Evolutionary conservation across 2,329 filamentous ascomycete genomes (phyloP).

Genomic region (Cladosporium phlei): DNA sequence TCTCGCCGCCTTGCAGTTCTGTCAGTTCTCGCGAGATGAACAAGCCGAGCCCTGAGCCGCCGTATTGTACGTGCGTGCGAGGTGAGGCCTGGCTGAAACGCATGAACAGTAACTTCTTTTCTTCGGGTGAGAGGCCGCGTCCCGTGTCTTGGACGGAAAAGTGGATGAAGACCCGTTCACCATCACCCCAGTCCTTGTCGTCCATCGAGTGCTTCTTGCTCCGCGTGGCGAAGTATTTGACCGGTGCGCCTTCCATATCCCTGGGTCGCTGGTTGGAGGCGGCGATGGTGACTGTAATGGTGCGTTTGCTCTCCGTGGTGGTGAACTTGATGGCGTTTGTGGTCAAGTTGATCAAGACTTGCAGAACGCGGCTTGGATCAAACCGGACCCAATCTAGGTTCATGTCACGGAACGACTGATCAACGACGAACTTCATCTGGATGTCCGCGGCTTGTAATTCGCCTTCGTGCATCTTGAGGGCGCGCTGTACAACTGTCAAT

Average conservation of each 20-base stretch:
- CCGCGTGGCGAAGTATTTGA: conserved; percentile 60
- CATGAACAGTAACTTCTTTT: conserved; percentile 71
- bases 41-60: conserved; percentile 70
- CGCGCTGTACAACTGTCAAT: conserved; percentile 59
- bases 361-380: conserved; percentile 69
- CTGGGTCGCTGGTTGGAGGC: conserved; percentile 56
- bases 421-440: conserved; percentile 58
- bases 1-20: conserved; percentile 74
- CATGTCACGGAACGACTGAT: conserved; percentile 55
- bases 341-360: conserved; percentile 74
- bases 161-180: conserved; percentile 61
- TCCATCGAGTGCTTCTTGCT: conserved; percentile 46
- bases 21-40: conserved; percentile 77
- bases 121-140: conserved; percentile 59
- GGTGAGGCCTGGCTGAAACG: conserved; percentile 75
- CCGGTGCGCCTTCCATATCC: conserved; percentile 38
- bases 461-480: conserved; percentile 73
- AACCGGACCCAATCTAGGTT: conserved; percentile 64
- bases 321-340: conserved; percentile 84
- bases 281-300: conserved; percentile 62
- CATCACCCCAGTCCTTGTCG: conserved; percentile 63
- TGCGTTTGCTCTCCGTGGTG: conserved; percentile 55
- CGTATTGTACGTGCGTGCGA: conserved; percentile 72
- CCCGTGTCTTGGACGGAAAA: conserved; percentile 76
- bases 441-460: conserved; percentile 68